Conservation (phyloP, 768 basidiomycete species). For the Hericium coralloides region DNA sequence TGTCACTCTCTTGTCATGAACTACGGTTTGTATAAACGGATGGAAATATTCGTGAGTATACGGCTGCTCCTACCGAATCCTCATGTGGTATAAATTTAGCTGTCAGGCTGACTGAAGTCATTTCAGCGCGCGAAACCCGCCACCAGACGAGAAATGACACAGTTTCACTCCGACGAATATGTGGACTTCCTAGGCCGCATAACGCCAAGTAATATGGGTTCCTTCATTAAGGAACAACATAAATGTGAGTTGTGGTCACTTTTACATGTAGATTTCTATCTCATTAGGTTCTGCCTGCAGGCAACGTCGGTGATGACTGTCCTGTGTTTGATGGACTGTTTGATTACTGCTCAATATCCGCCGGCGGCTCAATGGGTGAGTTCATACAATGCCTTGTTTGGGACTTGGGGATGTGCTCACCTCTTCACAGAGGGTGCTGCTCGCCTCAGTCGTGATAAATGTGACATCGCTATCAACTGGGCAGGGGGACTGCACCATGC, state of each 20-base stretch:
- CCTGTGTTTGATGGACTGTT: slow-evolving; percentile 98
- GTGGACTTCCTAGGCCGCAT: slow-evolving; percentile 94
- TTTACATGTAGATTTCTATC: not conserved
- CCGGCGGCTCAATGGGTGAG: slow-evolving; percentile 98
- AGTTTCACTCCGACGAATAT: slow-evolving; percentile 99
- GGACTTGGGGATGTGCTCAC: not conserved
- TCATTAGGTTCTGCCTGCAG: slow-evolving; percentile 28
- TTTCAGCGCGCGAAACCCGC: slow-evolving; percentile 94
- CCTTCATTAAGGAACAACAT: slow-evolving; percentile 88
- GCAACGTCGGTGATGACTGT: slow-evolving; percentile 98
- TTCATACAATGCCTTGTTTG: not conserved
- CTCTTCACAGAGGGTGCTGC: slow-evolving; percentile 85
- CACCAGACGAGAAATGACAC: slow-evolving; percentile 98
- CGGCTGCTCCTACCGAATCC: not conserved
- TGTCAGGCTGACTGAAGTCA: slow-evolving; percentile 1
- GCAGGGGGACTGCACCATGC: slow-evolving; percentile 98
- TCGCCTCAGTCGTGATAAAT: slow-evolving; percentile 89
- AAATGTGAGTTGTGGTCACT: slow-evolving; percentile 55
- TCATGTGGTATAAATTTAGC: not conserved
- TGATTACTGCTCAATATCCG: slow-evolving; percentile 98
- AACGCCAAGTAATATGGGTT: slow-evolving; percentile 91
- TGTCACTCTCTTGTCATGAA: slow-evolving; percentile 99
- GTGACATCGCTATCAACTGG: slow-evolving; percentile 99
- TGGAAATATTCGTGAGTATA: slow-evolving; percentile 94
- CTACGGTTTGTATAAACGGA: slow-evolving; percentile 97